These are phyloP conservation scores for Kurtzmaniella fragi DNA, from an alignment of 805 yeast species.

Conservation along the genomic window DNA sequence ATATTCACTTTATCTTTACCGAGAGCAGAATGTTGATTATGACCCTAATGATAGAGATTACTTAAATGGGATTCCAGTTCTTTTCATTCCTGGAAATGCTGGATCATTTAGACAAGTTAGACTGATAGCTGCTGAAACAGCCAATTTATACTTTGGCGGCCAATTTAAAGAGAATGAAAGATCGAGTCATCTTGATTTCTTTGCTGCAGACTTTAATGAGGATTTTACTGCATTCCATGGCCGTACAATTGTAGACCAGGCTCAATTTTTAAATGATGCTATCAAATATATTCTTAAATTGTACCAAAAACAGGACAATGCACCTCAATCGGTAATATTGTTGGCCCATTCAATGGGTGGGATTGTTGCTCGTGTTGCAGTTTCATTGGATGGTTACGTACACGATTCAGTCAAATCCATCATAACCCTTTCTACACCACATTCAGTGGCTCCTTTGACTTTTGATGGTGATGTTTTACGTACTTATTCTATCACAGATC, in stretches of 20 bases:
- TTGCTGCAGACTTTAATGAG: conserved; percentile 90
- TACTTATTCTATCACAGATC: conserved; percentile 68
- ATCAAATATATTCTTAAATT: conserved; percentile 66
- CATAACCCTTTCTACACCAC: conserved; percentile 85
- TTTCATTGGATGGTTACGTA: conserved; percentile 71
- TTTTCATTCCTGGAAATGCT: conserved; percentile 97
- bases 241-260: conserved; percentile 86
- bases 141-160: conserved; percentile 46
- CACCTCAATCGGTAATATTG: conserved; percentile 69
- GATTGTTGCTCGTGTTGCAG: conserved; percentile 80
- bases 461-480: conserved; percentile 84
- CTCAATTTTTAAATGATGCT: conserved; percentile 89
- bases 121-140: conserved; percentile 81
- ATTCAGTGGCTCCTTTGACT: conserved; percentile 86
- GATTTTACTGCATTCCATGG: conserved; percentile 97
- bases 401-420: conserved; percentile 76
- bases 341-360: conserved; percentile 98
- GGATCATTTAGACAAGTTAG: conserved; percentile 89
- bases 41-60: conserved; percentile 41
- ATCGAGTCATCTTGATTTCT: conserved; percentile 65
- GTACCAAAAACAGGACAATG: conserved; percentile 40
- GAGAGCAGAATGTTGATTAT: conserved; percentile 72
- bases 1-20: conserved; percentile 77
- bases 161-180: conserved; percentile 17
- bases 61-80: conserved; percentile 74